These are phyloP conservation scores for Termitomyces sp. DNA, from an alignment of 768 basidiomycete species.

Conservation along the genomic window DNA sequence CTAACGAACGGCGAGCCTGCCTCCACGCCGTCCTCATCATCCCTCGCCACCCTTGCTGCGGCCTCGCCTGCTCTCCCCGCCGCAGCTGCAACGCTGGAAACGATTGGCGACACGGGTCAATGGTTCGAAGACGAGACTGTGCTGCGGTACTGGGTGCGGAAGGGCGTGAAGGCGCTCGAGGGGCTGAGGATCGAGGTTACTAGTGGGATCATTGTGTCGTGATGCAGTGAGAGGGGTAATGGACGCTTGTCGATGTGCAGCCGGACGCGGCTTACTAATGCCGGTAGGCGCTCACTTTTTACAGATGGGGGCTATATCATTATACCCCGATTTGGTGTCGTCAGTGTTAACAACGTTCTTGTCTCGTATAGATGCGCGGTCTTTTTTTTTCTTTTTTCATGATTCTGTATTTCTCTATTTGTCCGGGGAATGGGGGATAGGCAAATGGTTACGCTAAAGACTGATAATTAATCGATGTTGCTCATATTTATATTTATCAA, in stretches of 20 bases:
- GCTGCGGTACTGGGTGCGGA: constrained; percentile 43
- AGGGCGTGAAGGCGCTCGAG: constrained; percentile 44
- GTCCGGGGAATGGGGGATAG: background rate
- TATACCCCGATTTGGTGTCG: background rate
- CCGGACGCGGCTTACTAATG: no score
- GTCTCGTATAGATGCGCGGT: no score
- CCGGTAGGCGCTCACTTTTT: background rate
- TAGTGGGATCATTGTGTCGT: constrained; percentile 34
- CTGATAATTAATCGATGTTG: background rate
- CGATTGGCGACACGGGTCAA: constrained; percentile 17
- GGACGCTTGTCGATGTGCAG: background rate
- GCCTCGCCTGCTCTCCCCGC: background rate
- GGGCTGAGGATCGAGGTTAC: constrained; percentile 40
- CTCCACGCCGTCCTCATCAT: background rate
- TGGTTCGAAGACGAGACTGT: constrained; percentile 51
- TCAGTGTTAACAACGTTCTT: no score
- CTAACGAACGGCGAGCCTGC: background rate
- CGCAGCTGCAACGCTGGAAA: background rate
- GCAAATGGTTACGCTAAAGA: background rate
- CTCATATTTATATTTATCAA: background rate
- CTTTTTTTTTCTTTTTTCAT: no score
- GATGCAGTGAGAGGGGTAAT: background rate
- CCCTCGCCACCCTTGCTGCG: background rate
- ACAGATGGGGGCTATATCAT: background rate
- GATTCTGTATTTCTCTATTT: background rate